These are phyloP conservation scores for Phylloboletellus chloephorus DNA, from an alignment of 1,284 basidiomycete genomes.

Conservation along the genomic window DNA sequence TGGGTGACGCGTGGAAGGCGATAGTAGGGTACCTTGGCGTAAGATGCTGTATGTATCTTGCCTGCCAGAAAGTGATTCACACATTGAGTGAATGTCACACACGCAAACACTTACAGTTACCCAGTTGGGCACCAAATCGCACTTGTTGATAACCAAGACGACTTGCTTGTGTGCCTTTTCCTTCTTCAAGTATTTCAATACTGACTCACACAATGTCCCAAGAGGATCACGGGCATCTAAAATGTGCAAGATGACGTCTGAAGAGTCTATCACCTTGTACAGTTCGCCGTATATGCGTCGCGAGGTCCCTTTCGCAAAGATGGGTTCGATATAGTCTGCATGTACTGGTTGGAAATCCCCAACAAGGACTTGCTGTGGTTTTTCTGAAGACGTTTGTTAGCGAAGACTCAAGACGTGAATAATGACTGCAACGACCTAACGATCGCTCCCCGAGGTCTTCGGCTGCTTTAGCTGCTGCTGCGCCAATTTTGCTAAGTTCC, in stretches of 20 bases:
- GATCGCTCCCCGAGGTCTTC: slow-evolving; percentile 11
- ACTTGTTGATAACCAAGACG: slow-evolving; percentile 97
- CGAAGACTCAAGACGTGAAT: slow-evolving; percentile 20
- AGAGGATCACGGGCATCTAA: slow-evolving; percentile 95
- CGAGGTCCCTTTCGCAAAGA: slow-evolving; percentile 90
- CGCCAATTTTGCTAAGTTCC: slow-evolving; percentile 71
- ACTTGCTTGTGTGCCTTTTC: slow-evolving; percentile 98
- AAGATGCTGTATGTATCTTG: slow-evolving; percentile 94
- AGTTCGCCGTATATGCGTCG: slow-evolving; percentile 95
- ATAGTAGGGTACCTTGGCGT: slow-evolving; percentile 94
- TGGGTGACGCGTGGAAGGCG: slow-evolving; percentile 97
- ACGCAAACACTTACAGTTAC: slow-evolving; percentile 72
- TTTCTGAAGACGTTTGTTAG: slow-evolving; percentile 11
- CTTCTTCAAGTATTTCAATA: slow-evolving; percentile 90
- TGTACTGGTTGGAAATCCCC: slow-evolving; percentile 50
- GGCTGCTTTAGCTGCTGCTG: slow-evolving; percentile 34
- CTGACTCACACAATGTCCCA: slow-evolving; percentile 95
- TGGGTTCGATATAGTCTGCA: slow-evolving; percentile 77
- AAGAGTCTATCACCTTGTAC: slow-evolving; percentile 99
- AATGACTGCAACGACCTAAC: slow-evolving; percentile 11
- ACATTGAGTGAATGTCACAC: neutral
- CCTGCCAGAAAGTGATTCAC: slow-evolving; percentile 43
- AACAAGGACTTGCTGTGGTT: slow-evolving; percentile 13
- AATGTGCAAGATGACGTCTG: slow-evolving; percentile 94
- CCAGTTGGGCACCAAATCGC: slow-evolving; percentile 98